Evolutionary conservation across 805 yeast species (phyloP).

Genomic region (Pichia cabralensis): DNA sequence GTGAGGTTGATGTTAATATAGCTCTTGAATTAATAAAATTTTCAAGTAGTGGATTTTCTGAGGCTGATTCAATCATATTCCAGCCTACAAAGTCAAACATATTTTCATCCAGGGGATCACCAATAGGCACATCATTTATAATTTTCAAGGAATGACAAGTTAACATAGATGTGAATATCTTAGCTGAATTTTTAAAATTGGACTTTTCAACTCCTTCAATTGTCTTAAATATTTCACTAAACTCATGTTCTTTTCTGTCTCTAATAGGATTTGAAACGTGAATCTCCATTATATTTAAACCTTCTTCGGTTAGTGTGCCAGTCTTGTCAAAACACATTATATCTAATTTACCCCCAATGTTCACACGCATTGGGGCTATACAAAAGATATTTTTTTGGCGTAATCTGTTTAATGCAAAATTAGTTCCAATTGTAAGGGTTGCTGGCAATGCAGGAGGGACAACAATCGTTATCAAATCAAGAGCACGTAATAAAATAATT

Average conservation of each 20-base stretch:
- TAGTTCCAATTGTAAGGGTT: constrained; percentile 91
- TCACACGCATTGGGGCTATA: constrained; percentile 88
- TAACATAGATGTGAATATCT: constrained; percentile 39
- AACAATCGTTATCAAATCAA: constrained; percentile 91
- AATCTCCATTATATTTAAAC: constrained; percentile 69
- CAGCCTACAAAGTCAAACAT: constrained; percentile 89
- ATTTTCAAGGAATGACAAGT: constrained; percentile 81
- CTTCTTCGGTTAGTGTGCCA: constrained; percentile 96
- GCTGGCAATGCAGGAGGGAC: constrained; percentile 99
- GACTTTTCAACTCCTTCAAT: constrained; percentile 12
- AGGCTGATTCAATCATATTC: constrained; percentile 61
- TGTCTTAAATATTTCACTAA: constrained; percentile 15
- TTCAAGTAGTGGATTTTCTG: constrained; percentile 20
- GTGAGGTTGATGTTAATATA: constrained; percentile 32
- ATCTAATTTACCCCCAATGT: constrained; percentile 92
- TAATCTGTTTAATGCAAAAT: constrained; percentile 76
- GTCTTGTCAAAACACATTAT: constrained; percentile 92
- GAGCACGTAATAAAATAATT: constrained; percentile 74
- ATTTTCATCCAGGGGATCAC: constrained; percentile 88
- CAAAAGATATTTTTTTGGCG: constrained; percentile 67
- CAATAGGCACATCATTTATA: constrained; percentile 72
- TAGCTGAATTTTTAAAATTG: constrained; percentile 3
- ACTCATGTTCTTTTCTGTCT: constrained; percentile 22
- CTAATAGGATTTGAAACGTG: constrained; percentile 27
- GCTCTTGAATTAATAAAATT: constrained; percentile 19